Evolutionary conservation across 2,329 filamentous ascomycete species (phyloP), one percentile per base, ranked within the genome.

Genomic region (Cladosporium sp.): DNA sequence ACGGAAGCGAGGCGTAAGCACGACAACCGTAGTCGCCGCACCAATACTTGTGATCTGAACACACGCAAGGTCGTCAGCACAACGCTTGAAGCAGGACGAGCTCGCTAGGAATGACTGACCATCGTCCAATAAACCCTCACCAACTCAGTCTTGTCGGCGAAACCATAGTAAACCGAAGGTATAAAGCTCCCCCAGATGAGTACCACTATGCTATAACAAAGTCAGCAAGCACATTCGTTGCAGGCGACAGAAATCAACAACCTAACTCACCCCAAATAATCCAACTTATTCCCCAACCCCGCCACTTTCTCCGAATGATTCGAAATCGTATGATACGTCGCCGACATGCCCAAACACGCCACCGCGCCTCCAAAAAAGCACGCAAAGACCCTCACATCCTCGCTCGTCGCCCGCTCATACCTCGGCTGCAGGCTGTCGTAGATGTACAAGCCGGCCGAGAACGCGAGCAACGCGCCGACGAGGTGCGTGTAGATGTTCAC

Each of bases 151-250:
- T 84, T 73, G 62, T 85, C 89, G 61, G 81, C 88, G 67, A 95
- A 89, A 3, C 86, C 90, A 68, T 95, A 96, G 68, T 89, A 93
- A 53, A 99, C 70, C 43, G 88, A 86, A 2, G 93, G 91, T 40
- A 97, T 82, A 64, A 92, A 96, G 66, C 86, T 92, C 6, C 93
- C 93, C 58, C 92, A 88, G 53, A 97, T 97, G 58, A 99, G 73
- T 43, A 85, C 82, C 24, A 97, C 88, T 60, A 99, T 99, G 2
- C 45, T 48, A 15, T 17, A n/a, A 7, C 11, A 4, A 13, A n/a
- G 38, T 50, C 29, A 50, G 47, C 37, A 41, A n/a, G 4, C 11
- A 34, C 9, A 96, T 66, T 86, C 92, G 5, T 93, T 93, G 58
- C 91, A n/a, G n/a, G n/a, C n/a, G n/a, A n/a, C n/a, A n/a, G n/a